Conservation (phyloP, 495 filamentous ascomycete genomes). For the Hypomontagnella submonticulosa region DNA sequence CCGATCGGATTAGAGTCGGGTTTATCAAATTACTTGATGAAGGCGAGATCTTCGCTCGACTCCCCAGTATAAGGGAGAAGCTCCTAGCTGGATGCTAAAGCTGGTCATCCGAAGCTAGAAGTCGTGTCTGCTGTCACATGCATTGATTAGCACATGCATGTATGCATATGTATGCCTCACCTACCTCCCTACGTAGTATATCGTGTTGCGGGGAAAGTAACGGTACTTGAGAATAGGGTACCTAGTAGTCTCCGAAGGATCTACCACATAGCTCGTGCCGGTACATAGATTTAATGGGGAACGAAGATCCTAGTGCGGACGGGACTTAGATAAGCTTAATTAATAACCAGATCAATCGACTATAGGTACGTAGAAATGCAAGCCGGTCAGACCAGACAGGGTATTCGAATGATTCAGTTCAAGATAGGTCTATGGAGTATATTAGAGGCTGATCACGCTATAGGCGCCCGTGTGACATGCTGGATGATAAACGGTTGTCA, state of each 20-base stretch:
- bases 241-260: constrained; percentile 22
- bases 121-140: constrained; percentile 34
- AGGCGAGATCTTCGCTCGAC: constrained; percentile 25
- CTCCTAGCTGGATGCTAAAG: constrained; percentile 5
- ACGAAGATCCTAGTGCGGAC: constrained; percentile 10
- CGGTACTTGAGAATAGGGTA: constrained; percentile 34
- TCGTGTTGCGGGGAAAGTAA: constrained; percentile 33
- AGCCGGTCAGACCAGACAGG: background rate
- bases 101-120: constrained; percentile 12
- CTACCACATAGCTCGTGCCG: constrained; percentile 13
- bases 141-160: constrained; percentile 18
- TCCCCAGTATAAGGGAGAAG: background rate
- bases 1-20: constrained; percentile 32
- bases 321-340: constrained; percentile 39
- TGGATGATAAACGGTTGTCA: constrained; percentile 21
- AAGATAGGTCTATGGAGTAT: constrained; percentile 7
- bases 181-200: constrained; percentile 5
- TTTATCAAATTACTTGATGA: constrained; percentile 35
- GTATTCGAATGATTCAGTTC: too few species aligned
- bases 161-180: constrained; percentile 23
- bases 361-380: background rate
- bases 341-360: constrained; percentile 11
- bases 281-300: constrained; percentile 18
- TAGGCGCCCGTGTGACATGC: constrained; percentile 21
- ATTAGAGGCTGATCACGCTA: constrained; percentile 28